phyloP scores from a whole-genome alignment of 345 rosid species.

The Mercurialis annua region DNA sequence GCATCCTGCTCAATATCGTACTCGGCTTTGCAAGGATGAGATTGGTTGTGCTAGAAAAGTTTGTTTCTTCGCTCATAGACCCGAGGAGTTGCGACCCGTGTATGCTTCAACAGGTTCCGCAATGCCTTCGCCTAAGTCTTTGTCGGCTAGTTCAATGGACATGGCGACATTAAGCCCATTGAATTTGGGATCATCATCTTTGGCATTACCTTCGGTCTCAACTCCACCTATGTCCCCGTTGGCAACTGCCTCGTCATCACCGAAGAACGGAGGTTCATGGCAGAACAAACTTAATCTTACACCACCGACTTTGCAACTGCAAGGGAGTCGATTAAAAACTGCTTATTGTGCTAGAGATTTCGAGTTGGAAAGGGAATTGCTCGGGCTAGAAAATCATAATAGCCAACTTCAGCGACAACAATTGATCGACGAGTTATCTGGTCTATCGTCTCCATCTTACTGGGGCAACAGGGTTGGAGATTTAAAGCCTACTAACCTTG shows the following conservation, averaged over 20 bases:
- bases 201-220: constrained; percentile 53
- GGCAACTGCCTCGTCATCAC: constrained; percentile 61
- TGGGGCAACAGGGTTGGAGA: constrained; percentile 53
- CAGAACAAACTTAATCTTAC: constrained; percentile 71
- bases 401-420: constrained; percentile 42
- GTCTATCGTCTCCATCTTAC: constrained; percentile 56
- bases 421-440: constrained; percentile 58
- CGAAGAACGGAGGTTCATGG: constrained; percentile 62
- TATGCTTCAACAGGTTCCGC: constrained; percentile 95
- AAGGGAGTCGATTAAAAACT: constrained; percentile 82
- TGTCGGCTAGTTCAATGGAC: constrained; percentile 47
- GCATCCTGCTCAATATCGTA: constrained; percentile 93
- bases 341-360: constrained; percentile 71
- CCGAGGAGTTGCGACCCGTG: constrained; percentile 83
- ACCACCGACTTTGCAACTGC: constrained; percentile 74
- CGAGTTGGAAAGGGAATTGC: constrained; percentile 66
- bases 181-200: constrained; percentile 47
- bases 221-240: constrained; percentile 79
- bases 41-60: constrained; percentile 83
- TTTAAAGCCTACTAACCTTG: constrained; percentile 51
- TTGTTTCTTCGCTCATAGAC: constrained; percentile 94
- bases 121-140: constrained; percentile 82
- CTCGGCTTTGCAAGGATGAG: constrained; percentile 97
- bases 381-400: constrained; percentile 40
- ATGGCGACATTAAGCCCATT: constrained; percentile 59